Evolutionary conservation across 129 eudicot species (phyloP), one percentile per base, ranked within the genome.

Genomic region (Flaveria trinervia): DNA sequence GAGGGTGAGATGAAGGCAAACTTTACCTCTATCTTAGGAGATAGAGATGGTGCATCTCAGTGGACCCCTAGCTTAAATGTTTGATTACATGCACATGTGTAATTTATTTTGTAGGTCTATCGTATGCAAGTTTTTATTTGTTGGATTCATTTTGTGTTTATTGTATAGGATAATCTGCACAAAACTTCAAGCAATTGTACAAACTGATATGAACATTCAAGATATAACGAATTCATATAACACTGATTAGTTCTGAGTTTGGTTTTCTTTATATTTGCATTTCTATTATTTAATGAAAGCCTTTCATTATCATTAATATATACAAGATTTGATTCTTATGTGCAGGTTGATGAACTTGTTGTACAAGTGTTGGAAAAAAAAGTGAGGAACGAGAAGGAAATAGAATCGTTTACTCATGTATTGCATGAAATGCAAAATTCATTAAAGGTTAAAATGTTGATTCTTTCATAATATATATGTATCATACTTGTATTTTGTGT

Each of bases 301-400:
- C 41, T 33, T 52, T 23, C 9, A 48, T 2, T 67, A 14, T 74
- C 22, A 4, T 65, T 26, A 50, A 8, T 50, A 11, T 45, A 12
- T 71, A 70, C 66, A 45, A 45, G 16, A 30, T 72, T 16, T 52
- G 46, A 55, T 16, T 12, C 9, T 20, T 12, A 30, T 7, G 78
- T 81, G 90, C 96, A 94, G 98, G 83, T 94, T 57, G 98, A 94
- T 84, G 97, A 93, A 78, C 90, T 91, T 66, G 93, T 94, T 55
- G 97, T 83, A 41, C 88, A 94, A 87, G 98, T 89, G 44, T 80
- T 90, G 70, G 83, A 84, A 36, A 80, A 66, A 22, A 78, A 86
- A 79, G 82, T 79, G 83, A 65, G 73, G 8, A 81, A 89, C 80
- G 82, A 75, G 23, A 81, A 84, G 80, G 97, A 91, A 73, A 82